These are phyloP conservation scores for Phycomyces blakesleeanus DNA, from an alignment of 192 early-diverging fungal genomes.

Conservation along the genomic window DNA sequence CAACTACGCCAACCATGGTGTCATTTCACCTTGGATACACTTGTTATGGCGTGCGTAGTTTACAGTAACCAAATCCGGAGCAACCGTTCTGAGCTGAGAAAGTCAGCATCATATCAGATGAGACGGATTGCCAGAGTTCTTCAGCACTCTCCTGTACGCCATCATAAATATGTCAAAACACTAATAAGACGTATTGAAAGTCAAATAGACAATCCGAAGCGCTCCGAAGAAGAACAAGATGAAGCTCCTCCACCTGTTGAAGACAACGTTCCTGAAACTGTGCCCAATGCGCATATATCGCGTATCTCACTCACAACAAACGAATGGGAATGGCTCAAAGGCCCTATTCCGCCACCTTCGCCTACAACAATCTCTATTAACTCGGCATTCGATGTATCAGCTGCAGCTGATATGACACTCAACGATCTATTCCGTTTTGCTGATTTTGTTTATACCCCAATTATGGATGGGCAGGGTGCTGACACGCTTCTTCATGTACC, in stretches of 20 bases:
- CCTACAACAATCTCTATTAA: background rate
- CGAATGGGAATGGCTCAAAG: background rate
- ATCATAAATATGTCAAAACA: slow-evolving; percentile 26
- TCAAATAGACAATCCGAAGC: background rate
- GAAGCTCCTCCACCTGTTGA: background rate
- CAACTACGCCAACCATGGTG: slow-evolving; percentile 33
- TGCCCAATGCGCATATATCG: background rate
- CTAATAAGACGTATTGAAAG: slow-evolving; percentile 25
- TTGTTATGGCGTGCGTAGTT: slow-evolving; percentile 23
- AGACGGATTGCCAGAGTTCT: slow-evolving; percentile 10
- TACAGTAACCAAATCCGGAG: slow-evolving; percentile 18
- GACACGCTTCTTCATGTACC: background rate
- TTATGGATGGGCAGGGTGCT: background rate
- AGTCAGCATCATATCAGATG: slow-evolving; percentile 17
- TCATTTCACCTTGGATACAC: slow-evolving; percentile 33
- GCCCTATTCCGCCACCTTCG: background rate
- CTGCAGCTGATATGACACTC: slow-evolving; percentile 5
- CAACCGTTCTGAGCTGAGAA: background rate
- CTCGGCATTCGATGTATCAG: background rate
- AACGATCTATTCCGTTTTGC: slow-evolving; percentile 15
- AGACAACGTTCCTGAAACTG: background rate
- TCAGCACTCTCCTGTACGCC: slow-evolving; percentile 14
- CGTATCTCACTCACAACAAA: background rate
- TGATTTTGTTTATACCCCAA: slow-evolving; percentile 33
- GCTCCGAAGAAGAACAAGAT: background rate